Percentiles rank a stretch among this genome's conserved stretches.
These are phyloP conservation scores for Penicillium pulvis DNA, from an alignment of 495 filamentous ascomycete genomes.

Conservation along the genomic window DNA sequence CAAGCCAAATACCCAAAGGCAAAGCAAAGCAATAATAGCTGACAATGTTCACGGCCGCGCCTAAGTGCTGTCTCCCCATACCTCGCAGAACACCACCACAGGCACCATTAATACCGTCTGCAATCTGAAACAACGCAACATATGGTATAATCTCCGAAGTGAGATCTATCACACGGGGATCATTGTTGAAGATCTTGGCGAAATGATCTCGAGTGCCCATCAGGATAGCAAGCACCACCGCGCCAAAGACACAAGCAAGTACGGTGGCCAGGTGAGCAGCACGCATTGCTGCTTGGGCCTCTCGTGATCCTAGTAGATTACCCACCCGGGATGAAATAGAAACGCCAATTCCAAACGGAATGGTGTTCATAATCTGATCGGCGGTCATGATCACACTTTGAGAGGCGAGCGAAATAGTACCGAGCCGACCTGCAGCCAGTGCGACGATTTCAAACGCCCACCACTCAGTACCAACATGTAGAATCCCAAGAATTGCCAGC, in stretches of 20 bases:
- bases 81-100: slow-evolving; percentile 83
- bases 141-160: slow-evolving; percentile 84
- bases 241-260: slow-evolving; percentile 70
- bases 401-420: slow-evolving; percentile 80
- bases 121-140: slow-evolving; percentile 93
- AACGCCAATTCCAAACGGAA: slow-evolving; percentile 89
- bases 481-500: slow-evolving; percentile 73
- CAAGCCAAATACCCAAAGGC: slow-evolving; percentile 82
- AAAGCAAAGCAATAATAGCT: slow-evolving; percentile 87
- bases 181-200: slow-evolving; percentile 83
- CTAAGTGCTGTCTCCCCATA: slow-evolving; percentile 87
- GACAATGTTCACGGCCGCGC: slow-evolving; percentile 84
- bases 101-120: slow-evolving; percentile 82
- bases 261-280: slow-evolving; percentile 79
- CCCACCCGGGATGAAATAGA: slow-evolving; percentile 80
- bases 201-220: slow-evolving; percentile 77
- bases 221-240: slow-evolving; percentile 67
- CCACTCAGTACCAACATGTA: slow-evolving; percentile 96
- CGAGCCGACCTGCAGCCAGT: slow-evolving; percentile 79
- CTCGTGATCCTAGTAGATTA: slow-evolving; percentile 75
- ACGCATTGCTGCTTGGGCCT: slow-evolving; percentile 67
- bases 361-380: slow-evolving; percentile 89
- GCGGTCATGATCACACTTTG: slow-evolving; percentile 95
- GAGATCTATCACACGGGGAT: slow-evolving; percentile 69
- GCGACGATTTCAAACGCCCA: slow-evolving; percentile 98